Base-by-base conservation (phyloP, 345 rosid genomes). In the Ailanthus altissimus region DNA sequence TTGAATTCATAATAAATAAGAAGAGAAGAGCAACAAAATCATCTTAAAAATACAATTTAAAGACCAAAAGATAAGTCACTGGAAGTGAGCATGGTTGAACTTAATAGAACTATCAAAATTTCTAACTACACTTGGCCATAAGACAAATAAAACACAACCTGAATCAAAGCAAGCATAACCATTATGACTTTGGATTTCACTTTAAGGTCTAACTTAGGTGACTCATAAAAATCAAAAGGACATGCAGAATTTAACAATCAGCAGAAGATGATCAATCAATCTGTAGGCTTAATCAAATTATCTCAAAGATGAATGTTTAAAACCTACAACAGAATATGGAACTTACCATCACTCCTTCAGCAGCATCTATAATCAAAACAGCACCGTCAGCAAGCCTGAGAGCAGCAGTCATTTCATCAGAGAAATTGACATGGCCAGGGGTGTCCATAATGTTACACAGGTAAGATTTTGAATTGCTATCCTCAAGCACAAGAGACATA, bases 401-500 rank as follows among this genome's bases (percentile, higher is more conserved):
- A 70, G 93, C 95, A 82, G 95, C 95, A 57, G 90, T 89, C 95
- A 91, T 88, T 83, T 91, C 95, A 76, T 91, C 95, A 59, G 95
- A 91, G 84, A 91, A 89, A 58, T 89, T 91, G 66, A 78, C 97
- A 84, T 96, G 98, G 73, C 99, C 99, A 50, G 99, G 99, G 9
- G 99, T 88, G 83, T 96, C 99, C 85, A 93, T 87, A 81, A 93
- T 83, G 86, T 96, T 96, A 75, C 94, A 96, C 5, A 96, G 91
- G 77, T 90, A 93, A 0, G 99, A 93, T 79, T 96, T 96, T 8
- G 97, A 90, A 76, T 92, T 93, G 82, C 97, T 90, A 79, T 93
- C 98, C 81, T 93, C 99, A 25, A 96, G 93, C 38, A 96, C 99
- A 73, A 96, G 97, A 5, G 99, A 92, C 98, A 96, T 96, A 8